Evolutionary conservation across 2,329 filamentous ascomycete species (phyloP).

Genomic region (Penicillium psychrosexuale): DNA sequence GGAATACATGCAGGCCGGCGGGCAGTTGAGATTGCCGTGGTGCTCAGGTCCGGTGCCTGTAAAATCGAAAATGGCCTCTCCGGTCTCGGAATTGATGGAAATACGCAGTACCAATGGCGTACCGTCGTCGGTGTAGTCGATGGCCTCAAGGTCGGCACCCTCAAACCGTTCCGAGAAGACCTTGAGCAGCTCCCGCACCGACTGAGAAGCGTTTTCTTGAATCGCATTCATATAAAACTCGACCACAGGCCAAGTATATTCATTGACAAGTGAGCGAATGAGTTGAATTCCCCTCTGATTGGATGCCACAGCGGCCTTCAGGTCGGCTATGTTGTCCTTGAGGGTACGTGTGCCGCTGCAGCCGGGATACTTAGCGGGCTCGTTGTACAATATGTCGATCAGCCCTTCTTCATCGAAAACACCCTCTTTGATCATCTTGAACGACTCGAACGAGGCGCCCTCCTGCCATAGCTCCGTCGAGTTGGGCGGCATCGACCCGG

Average conservation of each 20-base stretch:
- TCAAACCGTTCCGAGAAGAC: background rate
- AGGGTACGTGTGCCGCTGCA: constrained; percentile 63
- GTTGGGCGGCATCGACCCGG: constrained; percentile 39
- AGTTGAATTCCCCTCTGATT: constrained; percentile 43
- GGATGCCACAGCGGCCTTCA: constrained; percentile 47
- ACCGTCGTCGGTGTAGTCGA: constrained; percentile 79
- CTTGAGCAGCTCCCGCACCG: constrained; percentile 5
- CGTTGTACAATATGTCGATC: constrained; percentile 27
- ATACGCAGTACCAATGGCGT: constrained; percentile 68
- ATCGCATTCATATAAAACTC: constrained; percentile 13
- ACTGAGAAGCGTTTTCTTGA: constrained; percentile 4
- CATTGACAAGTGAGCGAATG: constrained; percentile 35
- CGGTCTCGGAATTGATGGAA: constrained; percentile 64
- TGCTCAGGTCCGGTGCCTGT: constrained; percentile 57
- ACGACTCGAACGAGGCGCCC: constrained; percentile 35
- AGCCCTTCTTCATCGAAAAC: constrained; percentile 47
- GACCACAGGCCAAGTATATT: constrained; percentile 53
- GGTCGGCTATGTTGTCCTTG: constrained; percentile 45
- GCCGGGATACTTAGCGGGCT: background rate
- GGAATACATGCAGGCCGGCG: constrained; percentile 70
- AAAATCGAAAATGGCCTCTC: constrained; percentile 72
- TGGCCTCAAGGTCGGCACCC: constrained; percentile 39
- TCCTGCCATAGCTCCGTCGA: constrained; percentile 40
- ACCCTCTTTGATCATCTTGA: constrained; percentile 32
- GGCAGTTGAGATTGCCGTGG: constrained; percentile 64